phyloP scores from a whole-genome alignment of 1,284 basidiomycete genomes.

The Takashimella tepidaria region DNA sequence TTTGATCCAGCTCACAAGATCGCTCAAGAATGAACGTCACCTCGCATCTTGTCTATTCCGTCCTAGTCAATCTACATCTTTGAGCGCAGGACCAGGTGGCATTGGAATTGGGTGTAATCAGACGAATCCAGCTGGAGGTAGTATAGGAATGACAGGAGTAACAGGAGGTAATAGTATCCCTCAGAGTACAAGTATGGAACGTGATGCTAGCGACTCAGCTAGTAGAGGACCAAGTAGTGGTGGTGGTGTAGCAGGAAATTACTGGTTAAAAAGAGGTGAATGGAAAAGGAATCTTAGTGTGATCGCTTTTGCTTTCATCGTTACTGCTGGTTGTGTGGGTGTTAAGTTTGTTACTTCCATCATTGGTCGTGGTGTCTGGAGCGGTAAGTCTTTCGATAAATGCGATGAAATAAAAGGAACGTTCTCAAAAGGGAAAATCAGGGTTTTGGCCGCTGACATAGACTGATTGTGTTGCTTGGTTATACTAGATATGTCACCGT shows the following conservation, averaged over 20 bases:
- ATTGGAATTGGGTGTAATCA: no score
- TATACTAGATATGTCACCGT: conserved; percentile 62
- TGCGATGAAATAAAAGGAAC: background rate
- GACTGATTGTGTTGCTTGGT: background rate
- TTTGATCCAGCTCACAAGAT: conserved; percentile 67
- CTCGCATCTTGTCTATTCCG: conserved; percentile 3
- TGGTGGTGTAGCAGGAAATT: conserved; percentile 16
- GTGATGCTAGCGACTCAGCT: conserved; percentile 19
- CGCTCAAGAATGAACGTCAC: conserved; percentile 61
- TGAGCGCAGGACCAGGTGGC: no score
- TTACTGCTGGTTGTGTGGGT: conserved; percentile 39
- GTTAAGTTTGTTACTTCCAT: conserved; percentile 42
- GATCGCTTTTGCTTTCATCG: conserved; percentile 43
- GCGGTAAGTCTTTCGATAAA: conserved; percentile 22
- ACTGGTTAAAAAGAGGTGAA: conserved; percentile 44
- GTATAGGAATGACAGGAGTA: background rate
- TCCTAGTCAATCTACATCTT: no score
- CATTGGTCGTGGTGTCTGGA: conserved; percentile 41
- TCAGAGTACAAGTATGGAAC: conserved; percentile 14
- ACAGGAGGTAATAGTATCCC: background rate
- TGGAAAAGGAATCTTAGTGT: conserved; percentile 43
- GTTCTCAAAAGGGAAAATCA: no score
- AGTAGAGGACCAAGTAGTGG: background rate
- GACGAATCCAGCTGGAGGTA: background rate
- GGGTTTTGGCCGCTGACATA: background rate